Evolutionary conservation across 345 rosid genomes (phyloP), one percentile per base, ranked within the genome.

Genomic region (Eutrema yunnanense): DNA sequence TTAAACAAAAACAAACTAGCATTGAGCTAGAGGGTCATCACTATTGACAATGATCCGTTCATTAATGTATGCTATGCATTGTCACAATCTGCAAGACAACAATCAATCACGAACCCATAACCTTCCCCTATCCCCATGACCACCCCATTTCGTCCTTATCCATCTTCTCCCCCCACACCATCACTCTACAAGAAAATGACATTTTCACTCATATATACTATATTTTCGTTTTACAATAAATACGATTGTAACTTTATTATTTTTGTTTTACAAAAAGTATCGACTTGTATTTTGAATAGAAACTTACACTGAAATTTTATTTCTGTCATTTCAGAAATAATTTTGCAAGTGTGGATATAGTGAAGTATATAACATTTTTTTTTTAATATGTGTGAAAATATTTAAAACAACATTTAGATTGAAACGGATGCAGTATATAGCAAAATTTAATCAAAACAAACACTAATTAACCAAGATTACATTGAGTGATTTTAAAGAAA

Each of bases 71-170:
- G 67, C 67, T n/a, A 49, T 58, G 67, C 67, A 67, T 58, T 74
- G 78, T 74, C 67, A 60, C 78, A 60, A 51, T 74, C 62, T 51
- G 10, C 40, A 61, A 32, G 58, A 67, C 71, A 67, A 26, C 49
- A 50, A 52, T 9, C 29, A 5, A 52, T n/a, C 29, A 51, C n/a
- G 26, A 32, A 66, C 48, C 68, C 78, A 74, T 67, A 44, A 50
- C 41, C 55, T 41, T 50, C 47, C 73, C 44, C 36, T 49, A 38
- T 40, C 48, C 61, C 65, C 78, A 57, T 58, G 72, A 41, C 27
- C 67, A 65, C 46, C 61, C 73, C 68, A 73, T 65, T 29, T 56
- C 51, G 37, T 44, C 78, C 62, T 41, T 58, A 57, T 65, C 72
- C 42, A 46, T n/a, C 33, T 2, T 71, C 68, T 29, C 75, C 75